phyloP scores from a whole-genome alignment of 2,329 filamentous ascomycete genomes.

The Cercospora sp. region DNA sequence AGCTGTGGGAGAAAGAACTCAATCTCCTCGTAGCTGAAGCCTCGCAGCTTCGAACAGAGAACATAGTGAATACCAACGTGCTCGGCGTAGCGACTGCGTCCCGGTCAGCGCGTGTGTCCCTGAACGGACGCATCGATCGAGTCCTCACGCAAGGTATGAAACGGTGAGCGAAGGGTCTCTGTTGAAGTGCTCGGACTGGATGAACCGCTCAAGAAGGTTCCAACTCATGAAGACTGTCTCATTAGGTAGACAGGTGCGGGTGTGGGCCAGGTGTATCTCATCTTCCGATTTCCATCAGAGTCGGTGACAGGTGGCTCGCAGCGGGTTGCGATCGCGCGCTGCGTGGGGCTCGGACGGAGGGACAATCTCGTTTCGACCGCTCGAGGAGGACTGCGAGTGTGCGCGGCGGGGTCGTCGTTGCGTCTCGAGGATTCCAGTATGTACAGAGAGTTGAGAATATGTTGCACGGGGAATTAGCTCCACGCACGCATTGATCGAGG shows the following conservation, averaged over 20 bases:
- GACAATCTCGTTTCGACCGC: not conserved
- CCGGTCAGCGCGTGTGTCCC: slow-evolving; percentile 13
- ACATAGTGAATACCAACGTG: slow-evolving; percentile 90
- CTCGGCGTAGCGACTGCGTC: slow-evolving; percentile 74
- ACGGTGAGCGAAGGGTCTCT: slow-evolving; percentile 85
- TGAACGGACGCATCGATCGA: not conserved
- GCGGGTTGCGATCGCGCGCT: not conserved
- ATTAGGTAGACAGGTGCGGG: slow-evolving; percentile 15
- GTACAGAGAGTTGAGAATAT: not conserved
- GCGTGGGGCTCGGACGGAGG: not conserved
- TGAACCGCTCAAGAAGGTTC: slow-evolving; percentile 86
- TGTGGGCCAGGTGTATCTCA: slow-evolving; percentile 14
- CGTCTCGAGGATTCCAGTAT: not conserved
- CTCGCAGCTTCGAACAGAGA: slow-evolving; percentile 82
- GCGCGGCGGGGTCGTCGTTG: not conserved
- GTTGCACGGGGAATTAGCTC: slow-evolving; percentile 4
- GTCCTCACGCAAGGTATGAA: slow-evolving; percentile 78
- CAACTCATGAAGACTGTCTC: slow-evolving; percentile 56
- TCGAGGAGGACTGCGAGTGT: not conserved
- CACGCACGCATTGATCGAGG: slow-evolving; percentile 2
- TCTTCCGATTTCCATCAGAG: slow-evolving; percentile 16
- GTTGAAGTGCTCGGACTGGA: slow-evolving; percentile 93
- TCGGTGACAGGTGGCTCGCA: slow-evolving; percentile 15
- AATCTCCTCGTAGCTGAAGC: slow-evolving; percentile 87
- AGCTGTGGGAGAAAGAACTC: slow-evolving; percentile 86